phyloP scores from a whole-genome alignment of 2,329 filamentous ascomycete genomes.

The Knufia petricola region DNA sequence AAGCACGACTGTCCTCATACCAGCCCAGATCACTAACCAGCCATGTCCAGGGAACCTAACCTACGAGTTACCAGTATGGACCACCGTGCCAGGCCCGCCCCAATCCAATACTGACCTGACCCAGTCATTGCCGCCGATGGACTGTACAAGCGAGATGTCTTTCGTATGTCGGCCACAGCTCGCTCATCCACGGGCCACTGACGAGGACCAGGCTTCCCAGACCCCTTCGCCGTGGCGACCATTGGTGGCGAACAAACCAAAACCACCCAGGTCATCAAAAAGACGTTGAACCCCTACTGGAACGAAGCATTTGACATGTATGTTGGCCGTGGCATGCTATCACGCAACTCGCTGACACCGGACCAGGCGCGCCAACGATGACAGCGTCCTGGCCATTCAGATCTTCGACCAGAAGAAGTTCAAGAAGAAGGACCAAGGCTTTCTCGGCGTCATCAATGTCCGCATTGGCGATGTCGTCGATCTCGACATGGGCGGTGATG shows the following conservation, averaged over 20 bases:
- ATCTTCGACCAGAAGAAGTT: constrained; percentile 99
- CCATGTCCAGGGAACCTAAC: constrained; percentile 59
- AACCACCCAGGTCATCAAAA: constrained; percentile 94
- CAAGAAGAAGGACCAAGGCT: constrained; percentile 99
- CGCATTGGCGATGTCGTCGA: constrained; percentile 91
- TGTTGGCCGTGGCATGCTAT: constrained; percentile 27
- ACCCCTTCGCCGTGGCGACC: constrained; percentile 94
- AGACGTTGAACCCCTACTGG: constrained; percentile 99
- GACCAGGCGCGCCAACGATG: constrained; percentile 74
- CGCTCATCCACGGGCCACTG: constrained; percentile 4
- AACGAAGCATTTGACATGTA: constrained; percentile 99
- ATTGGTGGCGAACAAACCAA: constrained; percentile 96
- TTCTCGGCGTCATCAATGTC: constrained; percentile 94
- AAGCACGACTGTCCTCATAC: not conserved
- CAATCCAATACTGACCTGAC: constrained; percentile 16
- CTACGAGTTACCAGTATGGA: constrained; percentile 79
- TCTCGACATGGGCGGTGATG: constrained; percentile 78
- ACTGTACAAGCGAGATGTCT: constrained; percentile 97
- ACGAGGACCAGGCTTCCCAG: constrained; percentile 66
- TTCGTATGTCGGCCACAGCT: constrained; percentile 56
- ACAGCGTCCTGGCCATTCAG: constrained; percentile 93
- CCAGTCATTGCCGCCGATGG: constrained; percentile 97
- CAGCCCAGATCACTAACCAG: constrained; percentile 11
- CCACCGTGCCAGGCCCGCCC: constrained; percentile 15
- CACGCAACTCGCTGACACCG: not conserved